Evolutionary conservation across 768 basidiomycete genomes (phyloP), one percentile per base, ranked within the genome.

Genomic region (Steccherinum ochraceum): DNA sequence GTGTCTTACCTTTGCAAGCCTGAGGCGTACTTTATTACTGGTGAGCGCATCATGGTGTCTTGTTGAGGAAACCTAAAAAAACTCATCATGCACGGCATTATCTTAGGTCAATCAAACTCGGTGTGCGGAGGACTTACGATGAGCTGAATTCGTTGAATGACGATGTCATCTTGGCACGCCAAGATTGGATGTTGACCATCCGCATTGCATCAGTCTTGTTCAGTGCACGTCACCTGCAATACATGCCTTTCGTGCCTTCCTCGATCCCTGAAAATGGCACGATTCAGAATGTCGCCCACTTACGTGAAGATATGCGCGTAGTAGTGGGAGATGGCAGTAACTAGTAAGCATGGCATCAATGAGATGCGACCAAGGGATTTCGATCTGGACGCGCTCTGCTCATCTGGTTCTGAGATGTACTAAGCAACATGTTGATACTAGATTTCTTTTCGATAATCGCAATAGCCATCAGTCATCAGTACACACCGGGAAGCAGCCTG

Each of bases 1-100:
- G 58, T 58, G 16, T 51, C 57, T 25, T 59, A 59, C 30, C 41
- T 59, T 19, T 40, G 43, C n/a, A 54, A 50, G 35, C 52, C 57
- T 5, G 58, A 59, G 26, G 24, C 57, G 12, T 39, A 47, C n/a
- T 58, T 58, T 50, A 25, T 59, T 21, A 58, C 48, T 4, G 57
- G 51, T 52, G 35, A 18, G 49, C 24, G n/a, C n/a, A n/a, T n/a
- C n/a, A n/a, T 16, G 12, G 24, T 39, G 16, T 23, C 16, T 20
- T 21, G n/a, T n/a, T n/a, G n/a, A n/a, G 11, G 35, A 39, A 39
- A n/a, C n/a, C n/a, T n/a, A n/a, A n/a, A n/a, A n/a, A n/a, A n/a
- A n/a, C n/a, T 47, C 30, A 16, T 7, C 7, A 7, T 35, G 7
- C 30, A 7, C 16, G 7, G 2, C n/a, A n/a, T n/a, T n/a, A n/a